Evolutionary conservation across 139 green algal species (phyloP).

Genomic region (Auxenochlorella pyrenoidosa): DNA sequence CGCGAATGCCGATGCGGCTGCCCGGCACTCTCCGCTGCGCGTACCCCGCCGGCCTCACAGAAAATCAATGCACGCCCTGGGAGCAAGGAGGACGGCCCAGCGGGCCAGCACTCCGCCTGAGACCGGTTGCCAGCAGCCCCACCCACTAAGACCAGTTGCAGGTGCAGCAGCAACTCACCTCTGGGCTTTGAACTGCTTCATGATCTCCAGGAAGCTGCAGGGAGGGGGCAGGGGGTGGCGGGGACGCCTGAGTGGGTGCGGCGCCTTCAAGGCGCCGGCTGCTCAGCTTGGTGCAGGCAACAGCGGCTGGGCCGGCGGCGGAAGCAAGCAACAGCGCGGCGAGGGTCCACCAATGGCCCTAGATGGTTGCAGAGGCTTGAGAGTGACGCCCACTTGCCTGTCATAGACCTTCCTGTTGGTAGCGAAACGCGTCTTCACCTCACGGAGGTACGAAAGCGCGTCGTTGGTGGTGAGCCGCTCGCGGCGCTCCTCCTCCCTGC

Average conservation of each 20-base stretch:
- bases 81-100: not conserved
- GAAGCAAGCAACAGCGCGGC: too few species aligned
- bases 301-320: too few species aligned
- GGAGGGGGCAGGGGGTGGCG: not conserved
- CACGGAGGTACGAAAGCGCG: constrained; percentile 84
- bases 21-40: not conserved
- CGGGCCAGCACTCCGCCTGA: not conserved
- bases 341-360: not conserved
- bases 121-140: not conserved
- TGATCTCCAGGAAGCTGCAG: constrained; percentile 98
- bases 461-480: constrained; percentile 79
- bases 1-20: not conserved
- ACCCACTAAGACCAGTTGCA: not conserved
- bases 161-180: constrained; percentile 60
- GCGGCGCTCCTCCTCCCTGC: constrained; percentile 23
- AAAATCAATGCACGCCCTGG: not conserved
- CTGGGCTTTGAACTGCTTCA: constrained; percentile 99
- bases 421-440: constrained; percentile 81
- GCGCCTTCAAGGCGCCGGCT: too few species aligned
- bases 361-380: not conserved
- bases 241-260: too few species aligned
- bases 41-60: not conserved
- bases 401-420: constrained; percentile 56
- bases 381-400: constrained; percentile 22
- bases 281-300: not conserved